Base-by-base conservation (phyloP, 2,329 filamentous ascomycete species). In the Fusarium anguioides region DNA sequence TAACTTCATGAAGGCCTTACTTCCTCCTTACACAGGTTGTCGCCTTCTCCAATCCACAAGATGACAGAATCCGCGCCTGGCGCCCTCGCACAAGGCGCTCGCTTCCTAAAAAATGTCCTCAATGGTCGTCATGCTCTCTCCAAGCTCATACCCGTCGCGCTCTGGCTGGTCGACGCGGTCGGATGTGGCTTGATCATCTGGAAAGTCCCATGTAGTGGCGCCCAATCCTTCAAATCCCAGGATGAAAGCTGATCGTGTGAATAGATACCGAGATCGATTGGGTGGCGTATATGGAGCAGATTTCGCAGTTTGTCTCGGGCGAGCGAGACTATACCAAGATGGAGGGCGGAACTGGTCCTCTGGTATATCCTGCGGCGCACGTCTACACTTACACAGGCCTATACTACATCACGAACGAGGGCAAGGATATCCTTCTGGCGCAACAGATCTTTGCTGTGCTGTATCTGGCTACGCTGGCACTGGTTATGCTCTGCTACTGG, bases 211-310 rank as follows among this genome's bases (percentile, higher is more conserved):
- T 97, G 94, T 97, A 82, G 90, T 50, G 55, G 41, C 60, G 48
- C 31, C 21, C 4, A 18, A 29, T 53, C 20, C 23, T 48, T 24
- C 31, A 45, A n/a, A 17, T n/a, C 36, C 6, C 24, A 23, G 3
- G 14, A 20, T 33, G 56, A 51, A 33, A 64, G 45, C 63, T 68
- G 41, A 70, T 29, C 5, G 14, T 31, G 26, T 27, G 41, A 45
- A 40, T 69, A 85, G 96, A 99, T 77, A 99, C 96, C 40, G 96
- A 99, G 79, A 99, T 99, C 75, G 96, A 99, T 80, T 99, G 95
- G 95, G 86, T 86, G 60, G 93, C 96, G 1, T 99, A 99, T 79
- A 98, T 99, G 94, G 87, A 97, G 77, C 96, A 99, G 75, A 85
- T 98, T 41, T 81, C 86, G 37, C 89, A 94, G 71, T 96, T 91